phyloP scores from a whole-genome alignment of 176 grass and related monocot genomes.

The Ensete ventricosum region DNA sequence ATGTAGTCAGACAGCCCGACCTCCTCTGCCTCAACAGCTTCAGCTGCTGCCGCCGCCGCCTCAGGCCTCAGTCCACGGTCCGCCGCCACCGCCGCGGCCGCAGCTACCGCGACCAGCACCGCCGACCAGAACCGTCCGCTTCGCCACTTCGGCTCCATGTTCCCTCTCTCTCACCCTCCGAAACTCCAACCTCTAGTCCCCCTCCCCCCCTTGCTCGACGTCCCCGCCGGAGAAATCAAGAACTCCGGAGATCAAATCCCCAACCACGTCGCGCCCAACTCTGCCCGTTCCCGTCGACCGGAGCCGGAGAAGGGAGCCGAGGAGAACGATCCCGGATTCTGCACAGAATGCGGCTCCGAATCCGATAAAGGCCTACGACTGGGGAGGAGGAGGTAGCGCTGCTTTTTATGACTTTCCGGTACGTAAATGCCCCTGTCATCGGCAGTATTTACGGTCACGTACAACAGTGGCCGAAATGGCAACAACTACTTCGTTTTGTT shows the following conservation, averaged over 20 bases:
- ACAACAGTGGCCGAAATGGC: too few relatives aligned
- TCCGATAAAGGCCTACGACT: not conserved
- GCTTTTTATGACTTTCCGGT: not conserved
- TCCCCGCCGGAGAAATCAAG: not conserved
- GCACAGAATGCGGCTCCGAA: not conserved
- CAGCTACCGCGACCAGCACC: not conserved
- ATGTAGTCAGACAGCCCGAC: constrained; percentile 14
- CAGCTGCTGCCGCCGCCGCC: not conserved
- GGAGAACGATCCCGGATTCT: not conserved
- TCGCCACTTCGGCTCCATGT: not conserved
- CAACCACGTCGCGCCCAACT: not conserved
- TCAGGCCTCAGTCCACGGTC: not conserved
- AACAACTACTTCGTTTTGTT: too few relatives aligned
- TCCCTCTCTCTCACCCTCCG: not conserved
- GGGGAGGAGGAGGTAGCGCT: not conserved
- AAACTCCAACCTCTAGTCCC: not conserved
- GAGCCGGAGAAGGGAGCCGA: not conserved
- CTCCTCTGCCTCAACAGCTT: not conserved
- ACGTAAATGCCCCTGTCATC: not conserved
- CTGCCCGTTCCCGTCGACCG: not conserved
- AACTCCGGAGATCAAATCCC: not conserved
- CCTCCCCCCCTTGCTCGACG: not conserved
- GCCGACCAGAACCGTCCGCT: not conserved
- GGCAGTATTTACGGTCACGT: not conserved
- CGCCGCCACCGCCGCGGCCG: not conserved